Base-by-base conservation (phyloP, 495 filamentous ascomycete genomes). In the Xylaria bambusicola region DNA sequence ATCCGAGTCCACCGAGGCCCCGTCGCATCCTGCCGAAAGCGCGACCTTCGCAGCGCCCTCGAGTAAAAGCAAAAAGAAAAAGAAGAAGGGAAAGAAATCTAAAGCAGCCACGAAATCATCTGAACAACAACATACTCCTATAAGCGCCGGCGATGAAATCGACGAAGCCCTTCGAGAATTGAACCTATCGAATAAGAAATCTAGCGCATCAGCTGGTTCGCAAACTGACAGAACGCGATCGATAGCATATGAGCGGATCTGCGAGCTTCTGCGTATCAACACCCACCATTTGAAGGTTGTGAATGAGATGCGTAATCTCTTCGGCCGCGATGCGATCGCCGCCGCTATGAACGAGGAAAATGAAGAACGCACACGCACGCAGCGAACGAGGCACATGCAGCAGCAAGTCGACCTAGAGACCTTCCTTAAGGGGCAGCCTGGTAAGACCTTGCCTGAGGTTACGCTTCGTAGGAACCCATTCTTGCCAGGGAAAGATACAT, bases 271-370 rank as follows among this genome's bases (percentile, higher is more conserved):
- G 1, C 76, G 82, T 10, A 83, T 97, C 54, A 92, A 94, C 45
- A 82, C 88, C 1, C 82, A 87, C 60, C 84, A 89, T 62, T 82
- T 99, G 10, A 96, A 95, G 68, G 89, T 89, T 13, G 80, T 83
- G 6, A 95, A 96, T 63, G 94, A 99, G 73, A 97, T 99, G 92
- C 88, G 90, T 41, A 86, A 84, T 60, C 74, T 99, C 2, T 99
- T 99, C 73, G 94, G 94, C 0, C 87, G 87, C 55, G 84, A 88
- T 26, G 88, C 89, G 9, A 75, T 94, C 54, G 84, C 90, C 45
- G 81, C 82, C 17, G 83, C 84, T 15, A 77, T 83, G 26, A 73
- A 80, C 24, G 83, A 82, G 23, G 73, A 82, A 20, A 77, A 80
- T 51, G 69, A 80, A 45, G 80, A 86, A 66, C 82, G 57, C 61